phyloP scores from a whole-genome alignment of 2,329 filamentous ascomycete species.

The Penicillium italicum region DNA sequence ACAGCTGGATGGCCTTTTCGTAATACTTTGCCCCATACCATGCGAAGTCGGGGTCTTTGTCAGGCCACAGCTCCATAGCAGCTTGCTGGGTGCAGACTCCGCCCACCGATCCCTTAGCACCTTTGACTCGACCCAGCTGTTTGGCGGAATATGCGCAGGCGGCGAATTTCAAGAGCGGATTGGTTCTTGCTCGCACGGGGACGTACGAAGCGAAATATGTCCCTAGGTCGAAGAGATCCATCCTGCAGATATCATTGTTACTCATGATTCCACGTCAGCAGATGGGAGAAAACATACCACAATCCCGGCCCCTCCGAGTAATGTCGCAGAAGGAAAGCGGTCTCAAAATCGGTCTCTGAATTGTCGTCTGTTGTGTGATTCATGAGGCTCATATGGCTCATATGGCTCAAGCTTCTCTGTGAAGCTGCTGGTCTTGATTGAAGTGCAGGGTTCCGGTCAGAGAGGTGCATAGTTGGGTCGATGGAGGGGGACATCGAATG shows the following conservation, averaged over 20 bases:
- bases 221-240: slow-evolving; percentile 49
- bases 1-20: slow-evolving; percentile 58
- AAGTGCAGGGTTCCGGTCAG: slow-evolving; percentile 31
- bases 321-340: slow-evolving; percentile 58
- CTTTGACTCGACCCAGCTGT: slow-evolving; percentile 55
- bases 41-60: slow-evolving; percentile 53
- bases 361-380: slow-evolving; percentile 27
- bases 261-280: neutral
- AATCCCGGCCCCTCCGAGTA: slow-evolving; percentile 59
- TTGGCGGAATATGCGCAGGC: slow-evolving; percentile 62
- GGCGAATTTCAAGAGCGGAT: slow-evolving; percentile 49
- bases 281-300: slow-evolving; percentile 43
- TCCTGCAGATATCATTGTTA: slow-evolving; percentile 29
- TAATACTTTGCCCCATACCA: slow-evolving; percentile 63
- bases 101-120: slow-evolving; percentile 50
- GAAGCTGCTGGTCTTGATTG: slow-evolving; percentile 24
- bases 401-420: slow-evolving; percentile 21
- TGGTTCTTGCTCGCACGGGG: slow-evolving; percentile 54
- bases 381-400: slow-evolving; percentile 2
- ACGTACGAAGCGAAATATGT: slow-evolving; percentile 60
- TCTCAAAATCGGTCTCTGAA: slow-evolving; percentile 51
- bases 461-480: slow-evolving; percentile 40
- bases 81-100: slow-evolving; percentile 47
- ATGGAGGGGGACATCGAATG: slow-evolving; percentile 44
- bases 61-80: slow-evolving; percentile 53